Conservation (phyloP, 306 rosid genomes). For the Lathyrus sativus region DNA sequence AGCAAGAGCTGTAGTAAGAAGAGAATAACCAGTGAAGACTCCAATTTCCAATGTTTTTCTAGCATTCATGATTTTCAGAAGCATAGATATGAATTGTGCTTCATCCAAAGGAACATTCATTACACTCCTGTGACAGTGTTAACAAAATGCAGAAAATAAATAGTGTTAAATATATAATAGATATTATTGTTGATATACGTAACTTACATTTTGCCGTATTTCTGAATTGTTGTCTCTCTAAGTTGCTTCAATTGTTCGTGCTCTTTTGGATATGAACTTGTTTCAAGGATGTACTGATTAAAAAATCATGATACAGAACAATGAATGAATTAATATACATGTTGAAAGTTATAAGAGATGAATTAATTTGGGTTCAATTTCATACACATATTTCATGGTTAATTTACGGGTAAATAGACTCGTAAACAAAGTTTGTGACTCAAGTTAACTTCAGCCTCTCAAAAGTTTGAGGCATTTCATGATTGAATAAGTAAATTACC, state of each 20-base stretch:
- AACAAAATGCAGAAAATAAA: no score
- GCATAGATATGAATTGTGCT: constrained; percentile 53
- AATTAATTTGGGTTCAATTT: neutral
- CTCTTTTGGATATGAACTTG: constrained; percentile 51
- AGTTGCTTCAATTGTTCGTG: constrained; percentile 59
- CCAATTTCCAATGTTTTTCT: constrained; percentile 64
- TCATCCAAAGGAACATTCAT: constrained; percentile 60
- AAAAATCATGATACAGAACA: neutral
- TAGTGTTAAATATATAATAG: no score
- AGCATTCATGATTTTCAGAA: constrained; percentile 58
- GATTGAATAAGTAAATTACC: neutral
- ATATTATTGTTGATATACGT: neutral
- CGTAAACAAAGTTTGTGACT: no score
- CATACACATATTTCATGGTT: no score
- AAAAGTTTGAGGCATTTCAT: no score
- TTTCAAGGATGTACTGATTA: constrained; percentile 52
- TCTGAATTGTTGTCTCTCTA: constrained; percentile 47
- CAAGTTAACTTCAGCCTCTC: no score
- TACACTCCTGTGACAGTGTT: constrained; percentile 46
- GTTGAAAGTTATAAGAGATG: neutral
- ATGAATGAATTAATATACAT: neutral
- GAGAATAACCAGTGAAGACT: constrained; percentile 72
- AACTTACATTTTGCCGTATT: constrained; percentile 33
- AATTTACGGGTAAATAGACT: no score
- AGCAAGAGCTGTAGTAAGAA: constrained; percentile 66